Percentiles rank a stretch among this genome's conserved stretches.
phyloP scores from a whole-genome alignment of 2,329 filamentous ascomycete species.

The Mycogone perniciosa region DNA sequence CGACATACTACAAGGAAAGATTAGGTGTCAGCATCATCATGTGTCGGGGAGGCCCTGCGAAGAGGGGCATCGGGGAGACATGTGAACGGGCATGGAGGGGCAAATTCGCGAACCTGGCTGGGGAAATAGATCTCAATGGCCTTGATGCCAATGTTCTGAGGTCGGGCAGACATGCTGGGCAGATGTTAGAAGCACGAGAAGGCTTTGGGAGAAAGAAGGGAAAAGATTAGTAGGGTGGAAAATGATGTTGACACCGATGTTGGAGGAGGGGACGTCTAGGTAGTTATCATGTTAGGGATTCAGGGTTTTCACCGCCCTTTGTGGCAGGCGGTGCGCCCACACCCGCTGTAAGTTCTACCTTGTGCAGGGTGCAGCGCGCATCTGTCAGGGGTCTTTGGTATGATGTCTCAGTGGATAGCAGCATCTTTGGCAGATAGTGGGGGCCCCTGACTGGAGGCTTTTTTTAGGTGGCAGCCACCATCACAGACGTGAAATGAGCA shows the following conservation, averaged over 20 bases:
- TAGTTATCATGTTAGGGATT: slow-evolving; percentile 6
- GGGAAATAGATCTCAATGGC: slow-evolving; percentile 89
- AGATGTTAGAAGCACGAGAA: slow-evolving; percentile 1
- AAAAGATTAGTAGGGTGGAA: slow-evolving; percentile 11
- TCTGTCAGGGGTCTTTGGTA: slow-evolving; percentile 4
- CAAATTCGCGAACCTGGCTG: slow-evolving; percentile 59
- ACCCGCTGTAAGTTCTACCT: neutral
- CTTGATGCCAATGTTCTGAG: slow-evolving; percentile 87
- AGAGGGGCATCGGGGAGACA: neutral
- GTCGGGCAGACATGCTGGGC: slow-evolving; percentile 62
- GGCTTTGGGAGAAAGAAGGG: slow-evolving; percentile 1
- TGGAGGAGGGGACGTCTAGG: slow-evolving; percentile 5
- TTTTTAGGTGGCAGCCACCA: neutral
- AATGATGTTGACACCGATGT: neutral
- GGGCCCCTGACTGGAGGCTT: no score
- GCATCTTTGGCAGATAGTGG: neutral
- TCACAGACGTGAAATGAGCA: neutral
- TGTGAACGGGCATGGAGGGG: slow-evolving; percentile 16
- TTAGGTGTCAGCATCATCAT: slow-evolving; percentile 4
- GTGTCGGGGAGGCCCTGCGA: neutral
- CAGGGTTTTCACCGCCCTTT: slow-evolving; percentile 17
- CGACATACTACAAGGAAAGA: slow-evolving; percentile 60
- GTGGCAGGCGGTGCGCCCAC: slow-evolving; percentile 10
- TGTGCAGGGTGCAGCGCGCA: neutral
- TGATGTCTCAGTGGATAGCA: neutral